These are phyloP conservation scores for Paulinella micropora DNA, from an alignment of 78 protist species.

Conservation along the genomic window DNA sequence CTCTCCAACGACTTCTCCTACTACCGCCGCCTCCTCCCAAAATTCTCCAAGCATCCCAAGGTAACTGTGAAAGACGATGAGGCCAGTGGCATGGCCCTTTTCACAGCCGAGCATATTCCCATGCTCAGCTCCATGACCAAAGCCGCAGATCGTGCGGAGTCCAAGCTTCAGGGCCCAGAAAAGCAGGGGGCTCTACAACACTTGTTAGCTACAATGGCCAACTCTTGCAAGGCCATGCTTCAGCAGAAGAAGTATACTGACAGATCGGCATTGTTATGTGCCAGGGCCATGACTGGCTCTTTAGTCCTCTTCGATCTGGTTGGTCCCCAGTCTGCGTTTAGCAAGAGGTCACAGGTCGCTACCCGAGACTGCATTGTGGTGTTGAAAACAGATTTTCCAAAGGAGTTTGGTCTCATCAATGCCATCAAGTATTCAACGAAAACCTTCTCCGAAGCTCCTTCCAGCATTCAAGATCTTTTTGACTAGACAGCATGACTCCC, in stretches of 20 bases:
- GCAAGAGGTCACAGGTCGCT: background rate
- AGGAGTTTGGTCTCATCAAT: background rate
- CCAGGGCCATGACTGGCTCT: conserved; percentile 1
- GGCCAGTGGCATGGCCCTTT: background rate
- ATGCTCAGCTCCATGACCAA: background rate
- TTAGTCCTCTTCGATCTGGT: background rate
- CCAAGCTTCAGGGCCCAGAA: background rate
- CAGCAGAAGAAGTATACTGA: background rate
- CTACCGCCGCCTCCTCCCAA: background rate
- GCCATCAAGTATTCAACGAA: background rate
- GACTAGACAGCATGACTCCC: background rate
- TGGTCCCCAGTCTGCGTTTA: background rate
- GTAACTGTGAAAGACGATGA: background rate
- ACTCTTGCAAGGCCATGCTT: background rate
- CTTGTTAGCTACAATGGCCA: background rate
- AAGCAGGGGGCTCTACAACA: background rate
- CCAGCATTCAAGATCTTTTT: background rate
- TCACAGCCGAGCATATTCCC: background rate
- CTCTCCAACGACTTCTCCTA: background rate
- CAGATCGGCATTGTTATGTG: background rate
- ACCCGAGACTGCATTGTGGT: background rate
- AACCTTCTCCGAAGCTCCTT: background rate
- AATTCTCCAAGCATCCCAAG: background rate
- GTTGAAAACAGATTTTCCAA: background rate
- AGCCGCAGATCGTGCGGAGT: background rate